Conservation (phyloP, 306 rosid genomes). For the Clitoria ternatea region DNA sequence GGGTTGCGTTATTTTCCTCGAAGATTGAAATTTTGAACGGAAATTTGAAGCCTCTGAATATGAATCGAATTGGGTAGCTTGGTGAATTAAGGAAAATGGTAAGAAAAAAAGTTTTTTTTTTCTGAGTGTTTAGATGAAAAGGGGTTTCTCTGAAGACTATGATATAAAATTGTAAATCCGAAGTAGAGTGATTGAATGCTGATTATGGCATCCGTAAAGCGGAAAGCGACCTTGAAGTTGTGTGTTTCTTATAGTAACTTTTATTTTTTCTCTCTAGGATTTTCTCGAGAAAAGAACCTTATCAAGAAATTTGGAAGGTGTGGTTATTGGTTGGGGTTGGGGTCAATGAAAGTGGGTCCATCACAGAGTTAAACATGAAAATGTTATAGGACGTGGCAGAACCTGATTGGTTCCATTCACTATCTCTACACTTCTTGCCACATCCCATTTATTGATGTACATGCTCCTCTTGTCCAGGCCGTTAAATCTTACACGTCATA, state of each 20-base stretch:
- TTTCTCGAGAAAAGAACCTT: conserved; percentile 9
- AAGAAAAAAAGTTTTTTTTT: too few species aligned
- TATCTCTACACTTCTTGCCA: neutral
- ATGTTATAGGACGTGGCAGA: neutral
- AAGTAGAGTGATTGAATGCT: neutral
- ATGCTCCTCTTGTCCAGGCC: too few species aligned
- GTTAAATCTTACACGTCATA: too few species aligned
- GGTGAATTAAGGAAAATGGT: neutral
- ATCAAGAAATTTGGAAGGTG: neutral
- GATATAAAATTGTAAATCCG: neutral
- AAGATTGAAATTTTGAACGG: neutral
- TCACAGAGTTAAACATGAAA: neutral
- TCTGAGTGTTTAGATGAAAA: too few species aligned
- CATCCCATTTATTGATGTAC: too few species aligned
- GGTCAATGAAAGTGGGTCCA: neutral
- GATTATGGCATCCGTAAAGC: neutral
- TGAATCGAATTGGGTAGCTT: conserved; percentile 5
- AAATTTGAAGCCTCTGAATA: neutral
- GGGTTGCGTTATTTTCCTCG: conserved; percentile 15
- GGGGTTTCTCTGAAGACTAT: neutral
- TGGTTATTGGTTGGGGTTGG: neutral
- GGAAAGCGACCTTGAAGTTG: neutral
- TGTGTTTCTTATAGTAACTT: neutral
- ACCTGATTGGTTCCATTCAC: neutral
- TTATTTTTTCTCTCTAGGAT: neutral